phyloP scores from a whole-genome alignment of 345 rosid genomes.

The Eucalyptus microcorys region DNA sequence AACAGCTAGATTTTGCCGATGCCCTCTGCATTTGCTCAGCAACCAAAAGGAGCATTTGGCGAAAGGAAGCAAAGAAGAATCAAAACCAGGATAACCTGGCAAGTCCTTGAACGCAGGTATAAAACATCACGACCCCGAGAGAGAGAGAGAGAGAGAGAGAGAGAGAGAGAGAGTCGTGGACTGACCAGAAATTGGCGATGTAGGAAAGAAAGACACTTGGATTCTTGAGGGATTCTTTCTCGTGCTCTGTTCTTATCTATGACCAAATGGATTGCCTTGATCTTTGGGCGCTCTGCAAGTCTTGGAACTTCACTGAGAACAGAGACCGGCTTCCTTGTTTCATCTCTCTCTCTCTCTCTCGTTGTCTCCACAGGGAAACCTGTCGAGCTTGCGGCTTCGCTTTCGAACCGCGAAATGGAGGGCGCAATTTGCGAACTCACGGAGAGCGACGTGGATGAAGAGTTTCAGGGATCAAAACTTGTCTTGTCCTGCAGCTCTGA shows the following conservation, averaged over 20 bases:
- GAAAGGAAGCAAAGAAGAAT: background rate
- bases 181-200: background rate
- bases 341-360: background rate
- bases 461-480: background rate
- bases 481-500: background rate
- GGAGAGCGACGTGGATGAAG: background rate
- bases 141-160: background rate
- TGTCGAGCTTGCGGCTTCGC: background rate
- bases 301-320: background rate
- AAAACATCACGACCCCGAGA: background rate
- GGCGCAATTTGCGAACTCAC: background rate
- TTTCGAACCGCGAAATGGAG: background rate
- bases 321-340: background rate
- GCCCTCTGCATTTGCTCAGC: background rate
- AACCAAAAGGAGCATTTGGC: background rate
- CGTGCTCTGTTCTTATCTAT: background rate
- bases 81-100: background rate
- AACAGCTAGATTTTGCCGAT: background rate
- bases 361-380: background rate
- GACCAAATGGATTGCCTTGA: background rate
- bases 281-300: background rate
- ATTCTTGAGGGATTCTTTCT: background rate
- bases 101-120: background rate
- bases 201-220: background rate
- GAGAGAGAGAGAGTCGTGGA: background rate